phyloP scores from a whole-genome alignment of 805 yeast genomes.

The Hanseniaspora pseudoguilliermondii region DNA sequence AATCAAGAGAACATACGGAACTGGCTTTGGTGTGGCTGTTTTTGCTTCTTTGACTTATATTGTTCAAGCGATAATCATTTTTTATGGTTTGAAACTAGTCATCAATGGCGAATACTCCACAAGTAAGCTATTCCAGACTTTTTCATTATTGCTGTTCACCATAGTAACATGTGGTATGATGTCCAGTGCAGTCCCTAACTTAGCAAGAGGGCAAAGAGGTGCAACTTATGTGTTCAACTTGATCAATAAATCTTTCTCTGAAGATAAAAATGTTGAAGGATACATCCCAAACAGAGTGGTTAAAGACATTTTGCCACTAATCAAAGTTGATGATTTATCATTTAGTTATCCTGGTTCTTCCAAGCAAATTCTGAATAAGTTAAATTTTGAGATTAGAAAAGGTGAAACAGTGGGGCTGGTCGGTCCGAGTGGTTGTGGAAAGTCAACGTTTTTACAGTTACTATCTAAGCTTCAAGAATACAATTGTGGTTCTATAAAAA shows the following conservation, averaged over 20 bases:
- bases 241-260: constrained; percentile 12
- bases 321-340: constrained; percentile 33
- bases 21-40: constrained; percentile 57
- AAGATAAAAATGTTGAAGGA: constrained; percentile 1
- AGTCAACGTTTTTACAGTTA: constrained; percentile 58
- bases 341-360: constrained; percentile 37
- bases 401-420: constrained; percentile 52
- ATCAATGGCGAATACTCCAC: constrained; percentile 43
- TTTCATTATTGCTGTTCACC: constrained; percentile 62
- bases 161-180: constrained; percentile 49
- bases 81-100: constrained; percentile 67
- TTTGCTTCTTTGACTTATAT: constrained; percentile 41
- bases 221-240: constrained; percentile 37
- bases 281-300: background rate
- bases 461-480: constrained; percentile 38
- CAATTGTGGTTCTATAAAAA: constrained; percentile 28
- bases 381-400: constrained; percentile 33
- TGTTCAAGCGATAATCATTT: constrained; percentile 63
- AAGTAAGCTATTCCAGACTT: constrained; percentile 51
- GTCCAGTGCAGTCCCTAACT: constrained; percentile 59
- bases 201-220: constrained; percentile 67
- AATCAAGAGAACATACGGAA: constrained; percentile 37
- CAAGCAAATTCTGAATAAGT: constrained; percentile 29
- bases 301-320: background rate
- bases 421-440: constrained; percentile 88